Percentiles rank a stretch among this genome's conserved stretches.
These are phyloP conservation scores for Mucor circinelloides DNA, from an alignment of 371 early-diverging fungal species.

Conservation along the genomic window DNA sequence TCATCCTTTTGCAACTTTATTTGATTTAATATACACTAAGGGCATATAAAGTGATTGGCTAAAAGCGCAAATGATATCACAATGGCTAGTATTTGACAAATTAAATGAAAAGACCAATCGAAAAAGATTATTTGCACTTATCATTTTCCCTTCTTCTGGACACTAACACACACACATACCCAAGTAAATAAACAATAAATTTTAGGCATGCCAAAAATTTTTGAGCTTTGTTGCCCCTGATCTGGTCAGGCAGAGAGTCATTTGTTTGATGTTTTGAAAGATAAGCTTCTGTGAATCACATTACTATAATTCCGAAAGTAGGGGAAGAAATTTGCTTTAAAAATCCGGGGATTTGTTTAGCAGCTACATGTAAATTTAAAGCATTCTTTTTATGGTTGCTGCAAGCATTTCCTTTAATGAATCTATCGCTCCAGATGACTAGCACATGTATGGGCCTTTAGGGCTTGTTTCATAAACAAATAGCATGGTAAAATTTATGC, in stretches of 20 bases:
- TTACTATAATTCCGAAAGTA: background rate
- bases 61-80: background rate
- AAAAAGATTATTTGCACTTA: background rate
- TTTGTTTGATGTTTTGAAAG: background rate
- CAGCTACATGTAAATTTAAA: background rate
- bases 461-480: background rate
- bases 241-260: background rate
- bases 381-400: background rate
- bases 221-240: background rate
- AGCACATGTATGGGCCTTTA: background rate
- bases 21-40: background rate
- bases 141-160: background rate
- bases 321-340: background rate
- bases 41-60: background rate
- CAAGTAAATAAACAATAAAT: background rate
- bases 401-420: background rate
- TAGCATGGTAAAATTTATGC: background rate
- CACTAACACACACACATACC: background rate
- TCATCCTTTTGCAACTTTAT: background rate
- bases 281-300: background rate
- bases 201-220: background rate
- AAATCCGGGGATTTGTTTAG: background rate
- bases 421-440: background rate
- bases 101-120: background rate
- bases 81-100: background rate